These are phyloP conservation scores for Annulohypoxylon truncatum DNA, from an alignment of 2,329 filamentous ascomycete genomes.

Conservation along the genomic window DNA sequence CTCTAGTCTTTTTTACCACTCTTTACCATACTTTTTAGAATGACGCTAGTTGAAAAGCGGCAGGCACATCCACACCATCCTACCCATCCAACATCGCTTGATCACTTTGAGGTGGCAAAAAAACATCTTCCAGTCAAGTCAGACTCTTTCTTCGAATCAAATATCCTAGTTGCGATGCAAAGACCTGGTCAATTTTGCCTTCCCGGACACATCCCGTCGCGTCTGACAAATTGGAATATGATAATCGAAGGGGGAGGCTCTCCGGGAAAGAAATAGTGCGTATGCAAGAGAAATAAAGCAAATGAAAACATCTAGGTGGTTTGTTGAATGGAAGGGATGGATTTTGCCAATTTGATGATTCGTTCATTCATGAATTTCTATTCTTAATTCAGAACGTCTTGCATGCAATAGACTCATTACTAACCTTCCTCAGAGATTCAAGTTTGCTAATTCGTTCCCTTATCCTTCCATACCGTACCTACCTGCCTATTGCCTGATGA, in stretches of 20 bases:
- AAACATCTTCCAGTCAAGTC: slow-evolving; percentile 14
- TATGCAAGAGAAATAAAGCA: slow-evolving; percentile 19
- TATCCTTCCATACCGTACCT: neutral
- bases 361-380: slow-evolving; percentile 8
- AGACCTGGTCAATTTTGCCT: slow-evolving; percentile 23
- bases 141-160: slow-evolving; percentile 36
- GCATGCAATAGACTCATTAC: neutral
- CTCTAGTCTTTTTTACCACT: neutral
- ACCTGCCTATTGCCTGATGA: neutral
- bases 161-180: slow-evolving; percentile 19
- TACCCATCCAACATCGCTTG: slow-evolving; percentile 30
- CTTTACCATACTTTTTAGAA: slow-evolving; percentile 5
- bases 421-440: slow-evolving; percentile 6
- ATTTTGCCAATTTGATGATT: slow-evolving; percentile 1
- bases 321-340: slow-evolving; percentile 5
- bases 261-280: slow-evolving; percentile 19
- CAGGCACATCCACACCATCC: slow-evolving; percentile 36
- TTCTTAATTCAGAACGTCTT: slow-evolving; percentile 15
- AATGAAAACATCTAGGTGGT: neutral
- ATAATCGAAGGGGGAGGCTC: slow-evolving; percentile 38
- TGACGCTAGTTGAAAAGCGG: slow-evolving; percentile 37
- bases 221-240: slow-evolving; percentile 47
- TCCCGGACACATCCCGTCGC: slow-evolving; percentile 22
- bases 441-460: neutral
- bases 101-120: slow-evolving; percentile 36